Conservation (phyloP, 2,329 filamentous ascomycete species). For the Cryphonectria nitschkei region DNA sequence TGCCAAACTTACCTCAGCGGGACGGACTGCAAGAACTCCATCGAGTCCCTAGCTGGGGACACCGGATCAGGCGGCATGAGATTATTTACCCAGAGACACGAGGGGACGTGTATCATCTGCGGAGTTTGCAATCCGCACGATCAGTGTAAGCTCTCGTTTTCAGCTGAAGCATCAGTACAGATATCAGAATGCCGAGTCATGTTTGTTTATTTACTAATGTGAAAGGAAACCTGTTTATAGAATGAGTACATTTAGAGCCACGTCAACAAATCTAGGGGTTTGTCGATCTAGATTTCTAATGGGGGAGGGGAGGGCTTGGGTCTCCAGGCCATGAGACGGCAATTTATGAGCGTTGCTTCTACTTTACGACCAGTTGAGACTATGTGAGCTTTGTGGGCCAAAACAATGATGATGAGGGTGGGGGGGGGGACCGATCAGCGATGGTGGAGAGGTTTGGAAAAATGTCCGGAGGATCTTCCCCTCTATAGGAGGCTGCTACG, state of each 20-base stretch:
- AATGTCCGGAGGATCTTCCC: neutral
- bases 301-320: neutral
- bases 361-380: neutral
- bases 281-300: neutral
- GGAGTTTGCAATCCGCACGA: constrained; percentile 19
- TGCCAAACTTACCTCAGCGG: neutral
- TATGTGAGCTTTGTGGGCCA: neutral
- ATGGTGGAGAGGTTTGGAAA: neutral
- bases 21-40: constrained; percentile 17
- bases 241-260: neutral
- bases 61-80: constrained; percentile 19
- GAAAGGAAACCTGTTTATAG: neutral
- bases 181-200: neutral
- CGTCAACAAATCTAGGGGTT: neutral
- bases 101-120: constrained; percentile 10
- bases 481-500: neutral
- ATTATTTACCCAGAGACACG: constrained; percentile 6
- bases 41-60: constrained; percentile 11
- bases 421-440: neutral
- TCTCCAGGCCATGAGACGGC: neutral
- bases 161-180: neutral
- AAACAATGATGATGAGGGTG: neutral
- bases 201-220: neutral
- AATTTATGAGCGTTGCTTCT: neutral
- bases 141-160: constrained; percentile 10